Evolutionary conservation across 345 rosid species (phyloP).

Genomic region (Linum usitatissimum): DNA sequence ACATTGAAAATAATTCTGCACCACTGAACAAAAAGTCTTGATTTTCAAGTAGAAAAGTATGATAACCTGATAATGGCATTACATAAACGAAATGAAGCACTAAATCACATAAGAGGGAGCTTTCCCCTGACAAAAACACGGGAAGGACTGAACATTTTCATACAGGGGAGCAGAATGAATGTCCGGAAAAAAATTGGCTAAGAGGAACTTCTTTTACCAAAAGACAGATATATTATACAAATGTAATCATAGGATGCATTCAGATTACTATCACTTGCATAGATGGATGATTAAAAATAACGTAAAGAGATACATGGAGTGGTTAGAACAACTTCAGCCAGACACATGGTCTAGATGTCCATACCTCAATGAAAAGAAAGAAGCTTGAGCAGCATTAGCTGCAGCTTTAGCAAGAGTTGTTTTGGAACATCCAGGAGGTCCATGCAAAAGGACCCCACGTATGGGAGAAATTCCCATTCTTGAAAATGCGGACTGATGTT

Average conservation of each 20-base stretch:
- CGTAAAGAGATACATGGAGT: not conserved
- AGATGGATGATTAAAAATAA: no score
- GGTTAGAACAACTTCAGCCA: not conserved
- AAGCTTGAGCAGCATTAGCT: slow-evolving; percentile 84
- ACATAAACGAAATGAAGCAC: not conserved
- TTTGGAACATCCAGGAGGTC: slow-evolving; percentile 98
- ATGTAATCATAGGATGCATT: not conserved
- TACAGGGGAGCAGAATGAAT: no score
- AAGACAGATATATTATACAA: not conserved
- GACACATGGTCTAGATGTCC: not conserved
- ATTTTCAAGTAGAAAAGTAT: slow-evolving; percentile 3
- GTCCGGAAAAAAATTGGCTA: not conserved
- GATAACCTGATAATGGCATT: not conserved
- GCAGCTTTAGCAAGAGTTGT: slow-evolving; percentile 97
- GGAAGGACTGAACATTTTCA: no score
- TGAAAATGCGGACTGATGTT: slow-evolving; percentile 55
- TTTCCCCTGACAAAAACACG: no score
- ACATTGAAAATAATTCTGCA: slow-evolving; percentile 89
- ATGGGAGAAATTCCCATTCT: slow-evolving; percentile 75
- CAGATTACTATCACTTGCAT: no score
- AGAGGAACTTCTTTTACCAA: not conserved
- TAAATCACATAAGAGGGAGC: no score
- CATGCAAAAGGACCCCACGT: slow-evolving; percentile 83
- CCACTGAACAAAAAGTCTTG: slow-evolving; percentile 41
- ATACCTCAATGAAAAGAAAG: slow-evolving; percentile 82